Conservation (phyloP, 1,284 basidiomycete species). For the Boletus smithii region DNA sequence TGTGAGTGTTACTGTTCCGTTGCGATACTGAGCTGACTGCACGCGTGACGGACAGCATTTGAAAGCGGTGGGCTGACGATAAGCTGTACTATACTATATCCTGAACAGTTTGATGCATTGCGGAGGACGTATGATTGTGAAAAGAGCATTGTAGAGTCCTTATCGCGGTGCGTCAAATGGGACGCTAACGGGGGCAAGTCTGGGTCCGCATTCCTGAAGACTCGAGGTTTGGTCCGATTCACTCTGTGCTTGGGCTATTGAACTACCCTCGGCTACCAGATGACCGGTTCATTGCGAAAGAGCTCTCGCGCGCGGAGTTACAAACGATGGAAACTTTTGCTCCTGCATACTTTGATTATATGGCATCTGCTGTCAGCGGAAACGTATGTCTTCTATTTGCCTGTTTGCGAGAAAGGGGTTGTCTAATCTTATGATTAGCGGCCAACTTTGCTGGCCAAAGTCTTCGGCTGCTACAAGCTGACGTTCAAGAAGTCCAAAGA, state of each 20-base stretch:
- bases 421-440: constrained; percentile 49
- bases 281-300: constrained; percentile 98
- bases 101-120: constrained; percentile 95
- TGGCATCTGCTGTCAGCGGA: constrained; percentile 80
- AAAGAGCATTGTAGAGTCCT: constrained; percentile 88
- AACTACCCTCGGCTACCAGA: constrained; percentile 47
- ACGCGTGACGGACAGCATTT: constrained; percentile 73
- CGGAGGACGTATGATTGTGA: constrained; percentile 92
- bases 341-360: constrained; percentile 97
- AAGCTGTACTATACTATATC: constrained; percentile 93
- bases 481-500: constrained; percentile 85
- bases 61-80: constrained; percentile 91
- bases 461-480: constrained; percentile 96
- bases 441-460: constrained; percentile 92
- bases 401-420: not conserved
- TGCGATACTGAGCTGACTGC: constrained; percentile 1
- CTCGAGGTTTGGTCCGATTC: constrained; percentile 58
- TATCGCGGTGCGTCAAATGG: constrained; percentile 95
- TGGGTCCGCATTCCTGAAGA: constrained; percentile 95
- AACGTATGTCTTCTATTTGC: constrained; percentile 50
- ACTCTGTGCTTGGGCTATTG: not conserved
- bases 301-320: constrained; percentile 88
- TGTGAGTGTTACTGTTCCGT: constrained; percentile 44
- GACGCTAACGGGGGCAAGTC: constrained; percentile 95
- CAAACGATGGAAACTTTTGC: constrained; percentile 97